phyloP scores from a whole-genome alignment of 257 asterid genomes.

The Mitragyna speciosa region DNA sequence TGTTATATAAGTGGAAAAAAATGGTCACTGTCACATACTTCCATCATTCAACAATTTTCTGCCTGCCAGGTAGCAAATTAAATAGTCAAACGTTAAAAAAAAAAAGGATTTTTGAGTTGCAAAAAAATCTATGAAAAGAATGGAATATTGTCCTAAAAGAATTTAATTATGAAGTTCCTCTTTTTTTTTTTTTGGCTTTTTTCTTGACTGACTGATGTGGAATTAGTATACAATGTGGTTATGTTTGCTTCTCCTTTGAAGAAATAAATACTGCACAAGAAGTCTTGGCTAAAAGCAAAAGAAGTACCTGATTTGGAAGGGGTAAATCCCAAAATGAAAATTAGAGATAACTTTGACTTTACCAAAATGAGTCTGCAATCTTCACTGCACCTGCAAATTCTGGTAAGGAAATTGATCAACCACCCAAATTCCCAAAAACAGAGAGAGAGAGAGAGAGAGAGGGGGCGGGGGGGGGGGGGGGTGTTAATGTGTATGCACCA shows the following conservation, averaged over 20 bases:
- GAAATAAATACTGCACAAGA: background rate
- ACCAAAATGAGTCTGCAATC: background rate
- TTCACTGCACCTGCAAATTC: background rate
- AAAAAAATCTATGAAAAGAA: background rate
- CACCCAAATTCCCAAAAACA: background rate
- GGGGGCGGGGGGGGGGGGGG: background rate
- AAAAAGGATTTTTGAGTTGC: background rate
- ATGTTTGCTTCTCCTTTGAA: background rate
- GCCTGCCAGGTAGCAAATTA: background rate
- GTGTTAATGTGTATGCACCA: slow-evolving; percentile 11
- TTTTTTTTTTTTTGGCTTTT: no score
- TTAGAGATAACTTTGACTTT: background rate
- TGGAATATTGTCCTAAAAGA: background rate
- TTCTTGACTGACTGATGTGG: background rate
- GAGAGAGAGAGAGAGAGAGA: background rate
- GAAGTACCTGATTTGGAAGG: background rate
- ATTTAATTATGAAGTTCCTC: background rate
- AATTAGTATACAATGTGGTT: background rate
- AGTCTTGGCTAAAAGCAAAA: background rate
- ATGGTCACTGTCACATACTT: background rate
- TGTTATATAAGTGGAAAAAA: background rate
- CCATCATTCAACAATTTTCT: background rate
- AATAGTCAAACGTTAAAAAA: background rate
- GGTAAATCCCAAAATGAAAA: background rate
- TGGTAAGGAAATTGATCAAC: background rate